Conservation (phyloP, 2,329 filamentous ascomycete species). For the Dactylellina sp. region DNA sequence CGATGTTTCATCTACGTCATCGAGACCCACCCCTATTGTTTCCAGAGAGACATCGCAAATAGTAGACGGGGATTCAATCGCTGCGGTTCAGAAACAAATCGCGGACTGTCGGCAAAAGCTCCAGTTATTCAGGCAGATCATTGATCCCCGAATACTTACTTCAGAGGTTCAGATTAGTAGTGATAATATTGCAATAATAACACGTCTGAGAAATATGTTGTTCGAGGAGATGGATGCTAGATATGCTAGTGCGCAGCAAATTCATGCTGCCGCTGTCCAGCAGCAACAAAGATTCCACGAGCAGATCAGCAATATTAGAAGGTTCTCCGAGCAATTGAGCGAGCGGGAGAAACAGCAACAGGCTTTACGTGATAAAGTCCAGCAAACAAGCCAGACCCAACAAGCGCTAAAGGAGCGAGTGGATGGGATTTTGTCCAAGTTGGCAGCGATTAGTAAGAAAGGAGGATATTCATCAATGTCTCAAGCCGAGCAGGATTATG, state of each 20-base stretch:
- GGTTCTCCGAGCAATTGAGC: conserved; percentile 35
- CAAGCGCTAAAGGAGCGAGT: conserved; percentile 34
- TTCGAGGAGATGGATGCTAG: conserved; percentile 53
- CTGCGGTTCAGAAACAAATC: conserved; percentile 24
- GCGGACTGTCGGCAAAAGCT: conserved; percentile 34
- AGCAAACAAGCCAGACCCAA: conserved; percentile 39
- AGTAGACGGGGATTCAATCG: conserved; percentile 27
- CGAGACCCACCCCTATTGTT: conserved; percentile 4
- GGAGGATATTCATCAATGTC: conserved; percentile 51
- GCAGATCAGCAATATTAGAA: conserved; percentile 48
- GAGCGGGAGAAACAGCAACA: conserved; percentile 52
- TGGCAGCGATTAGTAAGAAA: conserved; percentile 44
- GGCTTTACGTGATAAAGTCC: conserved; percentile 40
- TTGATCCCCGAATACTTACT: conserved; percentile 36
- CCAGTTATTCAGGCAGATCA: conserved; percentile 19
- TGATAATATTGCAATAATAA: conserved; percentile 34
- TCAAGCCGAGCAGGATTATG: conserved; percentile 54
- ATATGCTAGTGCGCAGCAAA: conserved; percentile 44
- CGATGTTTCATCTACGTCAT: conserved; percentile 49
- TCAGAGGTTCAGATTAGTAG: conserved; percentile 37
- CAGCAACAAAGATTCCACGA: conserved; percentile 54
- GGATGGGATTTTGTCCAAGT: conserved; percentile 40
- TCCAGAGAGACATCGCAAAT: conserved; percentile 6
- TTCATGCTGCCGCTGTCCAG: conserved; percentile 31
- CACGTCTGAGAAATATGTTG: conserved; percentile 33